A percentile compares a stretch with the other conserved stretches of the same genome.
phyloP scores from a whole-genome alignment of 768 basidiomycete species.

The Lentinula raphanica region DNA sequence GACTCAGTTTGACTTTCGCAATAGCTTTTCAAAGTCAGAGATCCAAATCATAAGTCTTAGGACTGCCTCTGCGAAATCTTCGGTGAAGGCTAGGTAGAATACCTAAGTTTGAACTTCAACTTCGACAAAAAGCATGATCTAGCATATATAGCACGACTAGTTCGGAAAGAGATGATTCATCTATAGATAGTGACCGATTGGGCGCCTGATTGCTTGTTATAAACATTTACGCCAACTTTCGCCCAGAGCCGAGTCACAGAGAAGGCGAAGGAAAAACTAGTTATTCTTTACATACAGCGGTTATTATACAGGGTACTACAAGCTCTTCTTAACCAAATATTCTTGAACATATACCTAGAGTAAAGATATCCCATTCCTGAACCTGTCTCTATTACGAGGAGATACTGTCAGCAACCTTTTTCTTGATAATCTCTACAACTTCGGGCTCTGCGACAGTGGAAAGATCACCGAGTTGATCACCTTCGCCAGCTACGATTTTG shows the following conservation, averaged over 20 bases:
- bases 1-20: background rate
- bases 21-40: background rate
- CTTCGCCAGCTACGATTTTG: constrained; percentile 93
- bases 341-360: background rate
- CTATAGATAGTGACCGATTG: too few relatives aligned
- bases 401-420: constrained; percentile 53
- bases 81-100: background rate
- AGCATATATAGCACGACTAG: too few relatives aligned
- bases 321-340: background rate
- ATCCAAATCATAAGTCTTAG: background rate
- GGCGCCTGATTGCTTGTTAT: background rate
- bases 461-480: constrained; percentile 92
- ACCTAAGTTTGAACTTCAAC: background rate
- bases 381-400: background rate
- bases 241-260: too few relatives aligned
- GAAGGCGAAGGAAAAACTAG: too few relatives aligned
- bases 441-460: constrained; percentile 88
- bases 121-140: too few relatives aligned
- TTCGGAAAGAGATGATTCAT: too few relatives aligned
- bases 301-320: background rate
- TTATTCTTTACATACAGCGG: background rate
- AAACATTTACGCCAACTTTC: too few relatives aligned
- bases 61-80: background rate
- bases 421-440: constrained; percentile 81
- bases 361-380: background rate